Base-by-base conservation (phyloP, 495 filamentous ascomycete species). In the Podospora anserina region DNA sequence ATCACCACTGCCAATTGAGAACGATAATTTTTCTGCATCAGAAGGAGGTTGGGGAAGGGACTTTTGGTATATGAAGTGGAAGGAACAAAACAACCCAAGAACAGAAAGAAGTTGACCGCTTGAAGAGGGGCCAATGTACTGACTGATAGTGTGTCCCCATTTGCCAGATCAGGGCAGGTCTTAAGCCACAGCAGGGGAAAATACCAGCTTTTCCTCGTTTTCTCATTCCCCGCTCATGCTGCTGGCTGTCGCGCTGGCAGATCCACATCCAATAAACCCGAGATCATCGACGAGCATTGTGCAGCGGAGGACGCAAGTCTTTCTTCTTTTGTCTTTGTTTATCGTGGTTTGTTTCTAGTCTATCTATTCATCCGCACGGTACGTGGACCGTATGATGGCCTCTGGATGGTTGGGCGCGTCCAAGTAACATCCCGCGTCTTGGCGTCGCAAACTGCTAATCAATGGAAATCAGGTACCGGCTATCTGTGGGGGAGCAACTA, bases 381-480 rank as follows among this genome's bases (percentile, higher is more conserved):
- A 49, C 13, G 13, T 49, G 39, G 39, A 49, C 39, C 39, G 39
- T 49, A 49, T 49, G 39, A 49, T 49, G 5, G 39, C 39, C 5
- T 49, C 39, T 11, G 15, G 15, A 16, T 13, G 39, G 39, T 2
- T 49, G 39, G 18, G 23, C 55, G 55, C 55, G 55, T 58, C 23
- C n/a, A 27, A 61, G 59, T 61, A 13, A 34, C 59, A 61, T 61
- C 59, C 59, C 59, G 59, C 59, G 3, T 27, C 59, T 61, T 61
- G 59, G 59, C 59, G 27, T 61, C 23, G 18, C 59, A 61, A 27
- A 23, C 23, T 23, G 23, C 16, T 27, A 32, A 18, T 27, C 27
- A 27, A 32, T 61, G 59, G 32, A 61, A 28, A 32, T 32, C 59
- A 61, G 59, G 55, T 58, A 58, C 55, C 55, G 1, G 55, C 23